Evolutionary conservation across 2,329 filamentous ascomycete species (phyloP), one percentile per base, ranked within the genome.

Genomic region (Corniculantispora saksenae): DNA sequence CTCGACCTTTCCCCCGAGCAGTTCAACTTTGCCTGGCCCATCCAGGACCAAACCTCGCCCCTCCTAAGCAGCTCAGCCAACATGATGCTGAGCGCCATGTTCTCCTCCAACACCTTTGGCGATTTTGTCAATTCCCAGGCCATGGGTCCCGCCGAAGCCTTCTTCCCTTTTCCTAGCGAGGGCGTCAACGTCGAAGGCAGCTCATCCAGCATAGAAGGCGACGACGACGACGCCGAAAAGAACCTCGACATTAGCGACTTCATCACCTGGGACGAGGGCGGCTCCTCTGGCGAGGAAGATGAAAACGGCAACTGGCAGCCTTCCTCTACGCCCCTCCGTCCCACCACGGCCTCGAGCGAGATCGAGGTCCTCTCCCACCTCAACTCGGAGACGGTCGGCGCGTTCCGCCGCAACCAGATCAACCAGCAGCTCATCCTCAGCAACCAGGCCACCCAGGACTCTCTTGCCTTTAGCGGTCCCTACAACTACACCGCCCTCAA

Each of bases 11-110:
- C 84, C 0, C 83, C 84, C 0, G 84, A 86, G 72, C 81, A 84
- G 58, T 85, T 86, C 72, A 81, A 85, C 64, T 73, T 84, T 63
- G 76, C 81, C 21, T 82, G 81, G 72, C 71, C 79, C n/a, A 72
- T 76, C 57, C 73, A 79, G 63, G 71, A 79, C 45, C 76, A 81
- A 62, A 73, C 80, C 4, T 81, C 81, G 0, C 87, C 89, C 19
- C 86, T 91, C 72, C 78, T 90, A 67, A 87, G 83, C 73, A 89
- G 90, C 66, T 86, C 88, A 21, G 88, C 89, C 64, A 91, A 92
- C 66, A 84, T 94, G 69, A 93, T 94, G 91, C 88, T 94, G 79
- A 89, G 89, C 57, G 89, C 89, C 70, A 88, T 93, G 78, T 84
- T 88, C 63, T 84, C 84, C 1, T 81, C 80, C 63, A 83, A 83